Evolutionary conservation across 1,284 basidiomycete genomes (phyloP), one percentile per base, ranked within the genome.

Genomic region (Pascua guehoae): DNA sequence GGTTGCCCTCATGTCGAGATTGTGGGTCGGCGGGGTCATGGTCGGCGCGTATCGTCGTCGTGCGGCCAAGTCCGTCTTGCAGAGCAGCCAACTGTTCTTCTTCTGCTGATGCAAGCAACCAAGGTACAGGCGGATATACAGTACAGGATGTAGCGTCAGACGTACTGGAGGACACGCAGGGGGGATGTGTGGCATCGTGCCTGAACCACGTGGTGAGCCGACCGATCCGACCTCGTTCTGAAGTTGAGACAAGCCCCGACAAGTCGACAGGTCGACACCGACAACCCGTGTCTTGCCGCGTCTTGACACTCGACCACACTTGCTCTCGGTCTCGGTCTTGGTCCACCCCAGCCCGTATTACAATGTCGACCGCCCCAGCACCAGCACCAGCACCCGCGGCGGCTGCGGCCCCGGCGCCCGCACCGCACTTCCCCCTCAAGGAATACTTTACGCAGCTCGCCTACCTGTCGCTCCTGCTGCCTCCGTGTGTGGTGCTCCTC

Each of bases 401-500:
- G 12, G 40, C 24, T 15, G 24, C 24, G n/a, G 16, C 32, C 12
- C 47, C 50, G 9, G 44, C 54, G 18, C 15, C 53, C 8, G 37
- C 36, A 8, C n/a, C 49, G 8, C 66, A 3, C 24, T 32, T 74
- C 49, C 71, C 72, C 8, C 66, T 81, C 42, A 79, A 80, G 11
- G 78, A 80, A 47, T 90, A 90, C 78, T 82, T 84, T 53, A 85
- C 87, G n/a, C 76, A 85, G 15, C 84, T 89, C n/a, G 84, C 84
- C 38, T 85, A 89, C 36, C 86, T 88, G 68, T 80, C 84, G 1
- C 80, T 82, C 18, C 82, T 91, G 8, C 81, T 90, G 54, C 70
- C 79, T 2, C 88, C 88, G 66, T 81, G 82, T 8, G 82, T 84
- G 8, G 77, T 88, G 50, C 85, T 84, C 67, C 80, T 88, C 15